These are phyloP conservation scores for Lycium barbarum DNA, from an alignment of 257 asterid species.

Conservation along the genomic window DNA sequence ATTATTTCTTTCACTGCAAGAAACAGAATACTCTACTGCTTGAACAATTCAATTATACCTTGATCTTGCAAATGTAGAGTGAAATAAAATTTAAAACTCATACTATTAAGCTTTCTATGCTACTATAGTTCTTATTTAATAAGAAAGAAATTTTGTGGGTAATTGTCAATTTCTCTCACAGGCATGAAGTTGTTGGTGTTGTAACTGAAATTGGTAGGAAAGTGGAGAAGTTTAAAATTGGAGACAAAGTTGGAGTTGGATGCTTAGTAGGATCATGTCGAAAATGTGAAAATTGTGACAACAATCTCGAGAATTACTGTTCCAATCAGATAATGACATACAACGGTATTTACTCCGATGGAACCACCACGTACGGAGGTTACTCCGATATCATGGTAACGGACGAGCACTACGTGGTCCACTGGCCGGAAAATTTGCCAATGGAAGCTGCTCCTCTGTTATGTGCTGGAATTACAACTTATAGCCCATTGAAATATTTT, in stretches of 20 bases:
- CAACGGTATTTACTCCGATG: slow-evolving; percentile 25
- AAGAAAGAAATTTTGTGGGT: not conserved
- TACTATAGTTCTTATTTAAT: not conserved
- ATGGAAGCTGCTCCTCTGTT: slow-evolving; percentile 42
- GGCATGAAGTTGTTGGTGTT: slow-evolving; percentile 38
- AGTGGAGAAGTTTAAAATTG: slow-evolving; percentile 32
- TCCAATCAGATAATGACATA: slow-evolving; percentile 8
- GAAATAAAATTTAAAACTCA: too few species aligned
- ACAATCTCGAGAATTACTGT: slow-evolving; percentile 32
- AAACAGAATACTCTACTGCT: too few species aligned
- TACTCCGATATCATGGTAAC: slow-evolving; percentile 42
- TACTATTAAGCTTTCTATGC: too few species aligned
- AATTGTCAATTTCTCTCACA: not conserved
- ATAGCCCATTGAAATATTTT: slow-evolving; percentile 39
- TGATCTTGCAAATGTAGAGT: too few species aligned
- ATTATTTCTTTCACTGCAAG: too few species aligned
- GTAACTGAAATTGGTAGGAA: slow-evolving; percentile 40
- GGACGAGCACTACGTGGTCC: slow-evolving; percentile 36
- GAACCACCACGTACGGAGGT: slow-evolving; percentile 35
- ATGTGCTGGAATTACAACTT: slow-evolving; percentile 41
- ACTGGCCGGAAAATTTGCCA: slow-evolving; percentile 36
- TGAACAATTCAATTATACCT: too few species aligned
- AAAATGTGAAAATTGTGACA: slow-evolving; percentile 28
- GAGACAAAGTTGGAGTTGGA: slow-evolving; percentile 44
- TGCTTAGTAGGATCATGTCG: slow-evolving; percentile 39